Percentiles rank a stretch among this genome's conserved stretches.
Evolutionary conservation across 768 basidiomycete species (phyloP).

Genomic region (Multifurca ochricompacta): DNA sequence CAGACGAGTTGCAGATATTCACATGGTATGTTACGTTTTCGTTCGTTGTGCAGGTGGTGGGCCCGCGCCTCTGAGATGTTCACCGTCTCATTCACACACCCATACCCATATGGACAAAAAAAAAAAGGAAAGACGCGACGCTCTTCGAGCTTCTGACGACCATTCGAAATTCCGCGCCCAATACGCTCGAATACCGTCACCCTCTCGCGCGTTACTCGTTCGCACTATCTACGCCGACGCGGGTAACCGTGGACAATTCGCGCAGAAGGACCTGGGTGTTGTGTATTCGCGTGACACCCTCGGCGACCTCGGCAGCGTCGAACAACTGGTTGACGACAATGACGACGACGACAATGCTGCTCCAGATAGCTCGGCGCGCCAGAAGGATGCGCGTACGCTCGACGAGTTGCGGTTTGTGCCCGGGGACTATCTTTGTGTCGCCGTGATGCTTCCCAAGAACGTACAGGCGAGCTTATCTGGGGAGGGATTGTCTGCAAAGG

Average conservation of each 20-base stretch:
- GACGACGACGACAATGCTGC: background rate
- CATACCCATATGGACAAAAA: background rate
- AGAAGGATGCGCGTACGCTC: constrained; percentile 56
- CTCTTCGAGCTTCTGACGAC: constrained; percentile 72
- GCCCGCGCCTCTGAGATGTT: no score
- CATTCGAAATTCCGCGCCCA: constrained; percentile 63
- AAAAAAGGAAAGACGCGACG: constrained; percentile 70
- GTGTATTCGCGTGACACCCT: constrained; percentile 82
- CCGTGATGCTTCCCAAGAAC: constrained; percentile 70
- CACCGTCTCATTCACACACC: no score
- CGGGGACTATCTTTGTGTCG: constrained; percentile 69
- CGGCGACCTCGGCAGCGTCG: constrained; percentile 64
- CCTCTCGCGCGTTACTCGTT: constrained; percentile 78
- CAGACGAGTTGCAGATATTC: constrained; percentile 77
- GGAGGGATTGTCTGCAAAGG: constrained; percentile 47
- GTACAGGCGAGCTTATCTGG: constrained; percentile 30
- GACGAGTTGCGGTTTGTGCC: constrained; percentile 76
- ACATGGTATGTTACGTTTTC: constrained; percentile 68
- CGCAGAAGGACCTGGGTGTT: constrained; percentile 71
- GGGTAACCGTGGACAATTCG: constrained; percentile 59
- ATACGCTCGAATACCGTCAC: constrained; percentile 65
- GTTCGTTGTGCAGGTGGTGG: no score
- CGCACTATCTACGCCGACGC: constrained; percentile 72
- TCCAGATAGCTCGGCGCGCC: constrained; percentile 16
- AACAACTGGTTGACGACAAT: constrained; percentile 49